Conservation (phyloP, 257 asterid species). For the Coffea eugenioides region DNA sequence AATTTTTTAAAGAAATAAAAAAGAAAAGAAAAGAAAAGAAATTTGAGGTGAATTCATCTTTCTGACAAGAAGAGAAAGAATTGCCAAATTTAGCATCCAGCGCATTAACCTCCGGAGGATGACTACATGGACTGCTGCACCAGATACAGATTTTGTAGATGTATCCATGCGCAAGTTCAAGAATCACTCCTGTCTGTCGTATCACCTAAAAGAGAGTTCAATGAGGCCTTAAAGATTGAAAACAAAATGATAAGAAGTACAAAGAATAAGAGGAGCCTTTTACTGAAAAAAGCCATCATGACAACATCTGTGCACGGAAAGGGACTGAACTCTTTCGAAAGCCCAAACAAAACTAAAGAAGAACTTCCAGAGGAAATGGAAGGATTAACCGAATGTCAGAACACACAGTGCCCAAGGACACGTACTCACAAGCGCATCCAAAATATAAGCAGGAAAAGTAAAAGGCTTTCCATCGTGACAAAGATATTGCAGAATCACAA, state of each 20-base stretch:
- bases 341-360: not conserved
- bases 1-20: not conserved
- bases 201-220: not conserved
- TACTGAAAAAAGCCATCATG: not conserved
- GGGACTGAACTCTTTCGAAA: not conserved
- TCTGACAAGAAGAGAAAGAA: not conserved
- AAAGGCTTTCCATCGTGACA: not conserved
- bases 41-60: not conserved
- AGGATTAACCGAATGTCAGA: too few species aligned
- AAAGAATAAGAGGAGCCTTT: not conserved
- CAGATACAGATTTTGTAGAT: not conserved
- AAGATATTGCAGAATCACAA: not conserved
- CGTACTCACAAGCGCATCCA: not conserved
- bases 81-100: not conserved
- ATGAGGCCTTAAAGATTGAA: slow-evolving; percentile 2
- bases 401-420: not conserved
- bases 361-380: not conserved
- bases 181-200: not conserved
- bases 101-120: not conserved
- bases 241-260: not conserved
- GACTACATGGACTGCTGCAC: slow-evolving; percentile 1
- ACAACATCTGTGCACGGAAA: not conserved
- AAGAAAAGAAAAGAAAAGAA: not conserved
- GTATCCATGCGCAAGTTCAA: not conserved
- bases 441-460: not conserved